Conservation (phyloP, 495 filamentous ascomycete species). For the Aspergillus diversus region DNA sequence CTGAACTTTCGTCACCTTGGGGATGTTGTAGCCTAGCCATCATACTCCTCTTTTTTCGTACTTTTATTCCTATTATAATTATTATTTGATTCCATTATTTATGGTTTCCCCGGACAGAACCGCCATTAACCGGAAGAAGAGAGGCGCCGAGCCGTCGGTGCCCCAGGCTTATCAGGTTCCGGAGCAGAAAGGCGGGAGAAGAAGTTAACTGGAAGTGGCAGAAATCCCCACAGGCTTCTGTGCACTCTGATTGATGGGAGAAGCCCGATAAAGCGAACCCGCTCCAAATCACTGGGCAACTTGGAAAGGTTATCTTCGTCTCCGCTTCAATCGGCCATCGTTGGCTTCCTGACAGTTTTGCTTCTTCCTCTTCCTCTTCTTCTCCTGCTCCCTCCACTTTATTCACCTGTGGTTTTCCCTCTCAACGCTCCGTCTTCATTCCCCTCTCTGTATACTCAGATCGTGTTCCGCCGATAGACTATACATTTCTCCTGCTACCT, state of each 20-base stretch:
- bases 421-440: neutral
- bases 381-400: slow-evolving; percentile 1
- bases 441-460: neutral
- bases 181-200: neutral
- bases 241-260: slow-evolving; percentile 21
- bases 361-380: slow-evolving; percentile 10
- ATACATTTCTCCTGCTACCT: too few species aligned
- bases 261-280: slow-evolving; percentile 21
- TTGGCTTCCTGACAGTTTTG: neutral
- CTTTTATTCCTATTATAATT: neutral
- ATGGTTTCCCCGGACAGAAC: slow-evolving; percentile 2
- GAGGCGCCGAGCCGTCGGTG: slow-evolving; percentile 15
- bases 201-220: neutral
- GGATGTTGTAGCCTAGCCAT: too few species aligned
- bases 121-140: slow-evolving; percentile 8
- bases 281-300: slow-evolving; percentile 4
- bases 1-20: too few species aligned
- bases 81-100: too few species aligned
- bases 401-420: neutral
- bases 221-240: neutral
- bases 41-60: neutral
- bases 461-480: too few species aligned
- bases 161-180: slow-evolving; percentile 16
- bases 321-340: slow-evolving; percentile 7
- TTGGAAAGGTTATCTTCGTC: slow-evolving; percentile 13